These are phyloP conservation scores for Penicillium manginii DNA, from an alignment of 495 filamentous ascomycete genomes.

Conservation along the genomic window DNA sequence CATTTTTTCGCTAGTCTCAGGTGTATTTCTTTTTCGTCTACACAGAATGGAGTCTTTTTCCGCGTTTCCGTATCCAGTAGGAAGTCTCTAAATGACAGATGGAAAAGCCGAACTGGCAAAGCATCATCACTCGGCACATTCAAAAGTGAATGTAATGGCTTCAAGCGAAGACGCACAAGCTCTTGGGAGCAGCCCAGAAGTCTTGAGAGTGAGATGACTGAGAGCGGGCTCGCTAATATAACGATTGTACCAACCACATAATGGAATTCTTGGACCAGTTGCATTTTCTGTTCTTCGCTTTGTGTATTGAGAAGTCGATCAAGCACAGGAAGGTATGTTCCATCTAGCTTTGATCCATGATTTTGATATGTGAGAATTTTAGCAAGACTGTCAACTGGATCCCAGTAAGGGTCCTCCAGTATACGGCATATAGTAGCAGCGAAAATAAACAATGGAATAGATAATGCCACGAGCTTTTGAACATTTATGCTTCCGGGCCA, in stretches of 20 bases:
- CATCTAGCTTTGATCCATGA: constrained; percentile 1
- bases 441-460: constrained; percentile 36
- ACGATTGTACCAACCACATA: constrained; percentile 24
- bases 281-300: not conserved
- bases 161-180: constrained; percentile 10
- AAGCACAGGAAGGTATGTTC: constrained; percentile 31
- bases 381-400: constrained; percentile 11
- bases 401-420: constrained; percentile 19
- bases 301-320: constrained; percentile 18
- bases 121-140: constrained; percentile 26
- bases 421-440: constrained; percentile 33
- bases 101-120: constrained; percentile 18
- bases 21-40: constrained; percentile 29
- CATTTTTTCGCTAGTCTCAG: constrained; percentile 12
- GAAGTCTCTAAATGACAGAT: constrained; percentile 36
- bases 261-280: constrained; percentile 21
- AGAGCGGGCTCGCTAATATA: constrained; percentile 27
- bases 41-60: constrained; percentile 8
- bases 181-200: constrained; percentile 9
- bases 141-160: constrained; percentile 29
- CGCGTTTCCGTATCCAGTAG: constrained; percentile 20
- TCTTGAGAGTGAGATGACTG: constrained; percentile 17
- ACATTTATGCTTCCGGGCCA: constrained; percentile 43
- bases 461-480: constrained; percentile 12
- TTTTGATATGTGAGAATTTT: constrained; percentile 25